Percentiles rank a stretch among this genome's conserved stretches.
Conservation (phyloP, 805 yeast genomes). For the Candida ponderosae region DNA sequence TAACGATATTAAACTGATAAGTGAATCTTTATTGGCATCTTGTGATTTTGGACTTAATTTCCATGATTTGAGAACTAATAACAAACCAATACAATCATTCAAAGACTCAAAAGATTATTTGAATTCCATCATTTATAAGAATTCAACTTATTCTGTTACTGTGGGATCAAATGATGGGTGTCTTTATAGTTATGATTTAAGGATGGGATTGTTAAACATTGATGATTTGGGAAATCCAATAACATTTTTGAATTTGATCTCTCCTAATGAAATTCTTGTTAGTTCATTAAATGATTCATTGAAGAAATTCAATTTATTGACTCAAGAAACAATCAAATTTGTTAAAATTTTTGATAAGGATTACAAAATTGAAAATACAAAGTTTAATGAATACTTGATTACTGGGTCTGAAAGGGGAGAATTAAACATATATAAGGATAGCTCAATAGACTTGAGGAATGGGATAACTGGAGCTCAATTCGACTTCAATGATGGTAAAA, state of each 20-base stretch:
- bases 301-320: not conserved
- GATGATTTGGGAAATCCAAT: constrained; percentile 7
- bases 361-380: constrained; percentile 7
- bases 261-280: not conserved
- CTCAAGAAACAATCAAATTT: not conserved
- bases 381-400: constrained; percentile 1
- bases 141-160: not conserved
- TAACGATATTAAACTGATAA: constrained; percentile 29
- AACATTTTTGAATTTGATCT: constrained; percentile 1
- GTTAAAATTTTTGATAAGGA: constrained; percentile 1
- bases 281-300: not conserved
- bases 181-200: constrained; percentile 14
- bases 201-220: constrained; percentile 7
- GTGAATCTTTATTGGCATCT: constrained; percentile 31
- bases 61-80: constrained; percentile 20
- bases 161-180: constrained; percentile 18
- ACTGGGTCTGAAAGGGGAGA: constrained; percentile 5
- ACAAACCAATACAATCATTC: constrained; percentile 27
- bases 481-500: too few relatives aligned
- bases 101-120: constrained; percentile 24
- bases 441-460: too few relatives aligned
- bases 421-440: not conserved
- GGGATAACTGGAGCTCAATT: not conserved
- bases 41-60: not conserved
- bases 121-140: constrained; percentile 7